A percentile compares a stretch with the other conserved stretches of the same genome.
These are phyloP conservation scores for Ogataea degrootiae DNA, from an alignment of 805 yeast species.

Conservation along the genomic window DNA sequence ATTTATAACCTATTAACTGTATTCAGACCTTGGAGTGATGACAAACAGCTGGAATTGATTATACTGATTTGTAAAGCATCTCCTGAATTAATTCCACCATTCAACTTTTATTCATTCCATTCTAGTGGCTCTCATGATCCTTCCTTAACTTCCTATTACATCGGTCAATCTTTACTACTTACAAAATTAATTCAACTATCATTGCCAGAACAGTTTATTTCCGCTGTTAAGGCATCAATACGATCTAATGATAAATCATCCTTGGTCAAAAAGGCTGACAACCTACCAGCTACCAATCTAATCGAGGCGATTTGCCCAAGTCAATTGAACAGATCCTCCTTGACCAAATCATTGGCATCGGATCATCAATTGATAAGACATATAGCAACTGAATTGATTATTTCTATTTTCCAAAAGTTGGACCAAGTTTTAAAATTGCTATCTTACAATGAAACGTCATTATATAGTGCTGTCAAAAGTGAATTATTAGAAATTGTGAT, in stretches of 20 bases:
- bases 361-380: constrained; percentile 54
- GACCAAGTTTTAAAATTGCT: constrained; percentile 29
- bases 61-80: constrained; percentile 44
- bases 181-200: constrained; percentile 55
- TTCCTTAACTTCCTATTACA: constrained; percentile 73
- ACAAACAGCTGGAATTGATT: constrained; percentile 52
- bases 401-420: constrained; percentile 52
- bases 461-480: constrained; percentile 9
- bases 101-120: constrained; percentile 48
- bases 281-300: constrained; percentile 26
- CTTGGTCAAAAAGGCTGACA: background rate
- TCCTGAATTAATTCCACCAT: constrained; percentile 74
- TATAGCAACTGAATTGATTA: constrained; percentile 55
- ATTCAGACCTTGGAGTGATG: constrained; percentile 80
- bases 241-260: constrained; percentile 1
- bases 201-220: constrained; percentile 39
- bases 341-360: constrained; percentile 54
- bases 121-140: constrained; percentile 77
- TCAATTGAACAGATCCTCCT: constrained; percentile 51
- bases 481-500: constrained; percentile 22
- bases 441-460: constrained; percentile 11
- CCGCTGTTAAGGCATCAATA: constrained; percentile 4
- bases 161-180: constrained; percentile 63
- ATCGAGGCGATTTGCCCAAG: constrained; percentile 61
- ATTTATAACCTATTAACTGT: constrained; percentile 56